Percentiles rank a stretch among this genome's conserved stretches.
These are phyloP conservation scores for Coemansia javaensis DNA, from an alignment of 192 early-diverging fungal genomes.

Conservation along the genomic window DNA sequence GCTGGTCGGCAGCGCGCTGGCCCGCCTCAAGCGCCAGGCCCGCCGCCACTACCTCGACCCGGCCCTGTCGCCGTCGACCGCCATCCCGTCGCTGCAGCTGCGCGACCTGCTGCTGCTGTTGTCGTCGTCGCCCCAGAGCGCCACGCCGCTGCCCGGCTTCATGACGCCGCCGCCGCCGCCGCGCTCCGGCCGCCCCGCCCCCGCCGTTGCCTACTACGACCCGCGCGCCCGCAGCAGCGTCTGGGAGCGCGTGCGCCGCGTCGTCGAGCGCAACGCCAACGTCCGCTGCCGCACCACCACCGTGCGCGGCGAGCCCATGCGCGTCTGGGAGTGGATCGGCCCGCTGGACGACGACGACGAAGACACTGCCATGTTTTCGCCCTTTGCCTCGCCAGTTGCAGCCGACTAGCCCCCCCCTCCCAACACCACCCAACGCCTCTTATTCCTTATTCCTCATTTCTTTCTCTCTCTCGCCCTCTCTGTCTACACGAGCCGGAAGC, in stretches of 20 bases:
- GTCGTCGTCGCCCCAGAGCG: constrained; percentile 7
- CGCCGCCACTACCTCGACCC: constrained; percentile 53
- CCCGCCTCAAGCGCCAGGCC: constrained; percentile 52
- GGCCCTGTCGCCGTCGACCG: constrained; percentile 50
- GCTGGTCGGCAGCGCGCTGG: constrained; percentile 42
- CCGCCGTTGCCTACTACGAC: constrained; percentile 19
- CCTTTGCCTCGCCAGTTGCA: constrained; percentile 1
- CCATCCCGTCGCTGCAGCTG: constrained; percentile 52
- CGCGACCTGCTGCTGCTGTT: constrained; percentile 54
- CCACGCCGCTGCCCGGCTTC: not conserved
- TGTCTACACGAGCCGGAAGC: constrained; percentile 34
- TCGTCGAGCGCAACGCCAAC: constrained; percentile 57
- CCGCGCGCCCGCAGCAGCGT: constrained; percentile 45
- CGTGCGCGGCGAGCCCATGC: constrained; percentile 56
- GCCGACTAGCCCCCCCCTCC: no score
- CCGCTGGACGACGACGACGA: constrained; percentile 36
- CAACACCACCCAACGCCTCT: no score
- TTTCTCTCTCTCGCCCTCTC: not conserved
- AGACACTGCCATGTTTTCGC: constrained; percentile 8
- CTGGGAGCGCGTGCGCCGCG: constrained; percentile 55
- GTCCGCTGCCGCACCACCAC: constrained; percentile 56
- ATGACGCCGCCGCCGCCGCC: constrained; percentile 4
- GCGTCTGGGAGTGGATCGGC: constrained; percentile 65
- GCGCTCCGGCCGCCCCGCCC: not conserved
- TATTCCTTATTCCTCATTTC: no score